Evolutionary conservation across 2,329 filamentous ascomycete genomes (phyloP).

Genomic region (Claviceps sp.): DNA sequence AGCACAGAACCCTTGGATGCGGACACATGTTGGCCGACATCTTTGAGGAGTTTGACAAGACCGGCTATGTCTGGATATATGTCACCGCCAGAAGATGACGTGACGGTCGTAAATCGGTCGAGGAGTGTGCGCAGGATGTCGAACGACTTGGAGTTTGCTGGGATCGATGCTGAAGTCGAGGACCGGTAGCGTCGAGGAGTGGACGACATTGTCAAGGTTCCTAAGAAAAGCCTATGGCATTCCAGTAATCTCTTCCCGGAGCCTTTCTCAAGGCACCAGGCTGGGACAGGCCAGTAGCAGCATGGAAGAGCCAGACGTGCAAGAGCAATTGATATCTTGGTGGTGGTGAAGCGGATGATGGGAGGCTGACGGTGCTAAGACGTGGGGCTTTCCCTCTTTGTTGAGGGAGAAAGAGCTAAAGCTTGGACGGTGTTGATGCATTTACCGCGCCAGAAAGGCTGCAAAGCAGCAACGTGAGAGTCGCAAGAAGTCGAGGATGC

Average conservation of each 20-base stretch:
- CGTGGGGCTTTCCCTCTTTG: neutral
- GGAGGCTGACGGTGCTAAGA: neutral
- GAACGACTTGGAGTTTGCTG: constrained; percentile 45
- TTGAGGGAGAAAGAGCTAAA: neutral
- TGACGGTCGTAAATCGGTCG: constrained; percentile 26
- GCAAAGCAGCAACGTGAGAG: neutral
- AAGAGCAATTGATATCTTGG: neutral
- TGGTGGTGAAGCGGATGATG: neutral
- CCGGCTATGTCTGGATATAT: constrained; percentile 35
- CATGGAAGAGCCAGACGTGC: constrained; percentile 18
- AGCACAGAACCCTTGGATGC: constrained; percentile 33
- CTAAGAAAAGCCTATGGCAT: neutral
- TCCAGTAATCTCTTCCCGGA: constrained; percentile 14
- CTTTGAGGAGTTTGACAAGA: constrained; percentile 44
- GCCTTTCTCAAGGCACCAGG: constrained; percentile 26
- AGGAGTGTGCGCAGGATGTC: constrained; percentile 44
- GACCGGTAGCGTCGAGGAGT: constrained; percentile 47
- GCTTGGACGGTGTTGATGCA: constrained; percentile 2
- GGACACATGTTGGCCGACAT: constrained; percentile 50
- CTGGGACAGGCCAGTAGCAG: constrained; percentile 16
- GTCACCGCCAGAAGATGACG: constrained; percentile 19
- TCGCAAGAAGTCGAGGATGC: neutral
- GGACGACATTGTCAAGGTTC: constrained; percentile 32
- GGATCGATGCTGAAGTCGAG: constrained; percentile 47
- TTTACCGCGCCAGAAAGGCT: constrained; percentile 5